A percentile compares a stretch with the other conserved stretches of the same genome.
Conservation (phyloP, 441 rosid genomes). For the Euphorbia celastroides region DNA sequence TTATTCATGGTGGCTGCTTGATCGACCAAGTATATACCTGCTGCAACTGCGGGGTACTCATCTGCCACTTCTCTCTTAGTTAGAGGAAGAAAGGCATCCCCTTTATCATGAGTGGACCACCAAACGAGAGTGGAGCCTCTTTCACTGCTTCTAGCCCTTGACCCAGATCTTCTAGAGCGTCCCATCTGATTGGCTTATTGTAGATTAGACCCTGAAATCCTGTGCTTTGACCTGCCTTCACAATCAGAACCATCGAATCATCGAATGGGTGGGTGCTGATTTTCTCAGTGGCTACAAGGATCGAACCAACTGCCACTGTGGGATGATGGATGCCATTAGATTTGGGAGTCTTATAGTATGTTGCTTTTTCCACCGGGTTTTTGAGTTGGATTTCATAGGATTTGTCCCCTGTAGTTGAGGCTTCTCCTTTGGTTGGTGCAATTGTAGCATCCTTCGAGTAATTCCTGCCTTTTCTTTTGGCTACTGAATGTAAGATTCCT, state of each 20-base stretch:
- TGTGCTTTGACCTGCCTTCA: conserved; percentile 43
- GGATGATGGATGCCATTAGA: conserved; percentile 27
- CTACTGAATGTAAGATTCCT: conserved; percentile 48
- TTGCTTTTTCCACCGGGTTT: conserved; percentile 30
- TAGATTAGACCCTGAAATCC: conserved; percentile 82
- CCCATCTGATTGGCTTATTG: conserved; percentile 79
- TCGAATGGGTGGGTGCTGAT: conserved; percentile 48
- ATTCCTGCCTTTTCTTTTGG: conserved; percentile 32
- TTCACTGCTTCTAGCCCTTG: conserved; percentile 51
- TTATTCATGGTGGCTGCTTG: conserved; percentile 40
- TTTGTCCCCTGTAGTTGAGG: conserved; percentile 29
- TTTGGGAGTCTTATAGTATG: conserved; percentile 24
- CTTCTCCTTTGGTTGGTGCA: conserved; percentile 18
- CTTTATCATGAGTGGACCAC: conserved; percentile 67
- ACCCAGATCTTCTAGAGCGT: conserved; percentile 43
- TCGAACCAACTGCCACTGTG: conserved; percentile 48
- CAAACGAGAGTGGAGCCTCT: conserved; percentile 61
- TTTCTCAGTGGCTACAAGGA: conserved; percentile 66
- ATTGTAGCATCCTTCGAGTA: conserved; percentile 24
- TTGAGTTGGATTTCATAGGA: conserved; percentile 50
- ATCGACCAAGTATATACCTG: conserved; percentile 70
- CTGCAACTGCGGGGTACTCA: conserved; percentile 45
- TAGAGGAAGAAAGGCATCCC: conserved; percentile 62
- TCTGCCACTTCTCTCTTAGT: conserved; percentile 33
- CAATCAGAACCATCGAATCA: conserved; percentile 59